Conservation (phyloP, 75 land plant species). For the Pinus albicaulis region DNA sequence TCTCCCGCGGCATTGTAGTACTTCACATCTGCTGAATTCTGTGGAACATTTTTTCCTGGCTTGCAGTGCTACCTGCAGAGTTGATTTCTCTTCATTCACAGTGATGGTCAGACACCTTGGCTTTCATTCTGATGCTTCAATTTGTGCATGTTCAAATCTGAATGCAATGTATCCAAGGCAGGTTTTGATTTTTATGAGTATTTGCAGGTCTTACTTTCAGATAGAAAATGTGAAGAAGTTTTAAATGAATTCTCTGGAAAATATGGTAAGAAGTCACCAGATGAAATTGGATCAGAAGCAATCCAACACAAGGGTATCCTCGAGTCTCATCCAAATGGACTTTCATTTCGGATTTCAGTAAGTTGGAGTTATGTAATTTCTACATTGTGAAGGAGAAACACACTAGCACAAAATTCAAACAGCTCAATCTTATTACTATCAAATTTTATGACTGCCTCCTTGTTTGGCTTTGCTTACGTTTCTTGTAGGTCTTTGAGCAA, state of each 20-base stretch:
- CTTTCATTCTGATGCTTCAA: constrained; percentile 1
- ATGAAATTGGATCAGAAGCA: constrained; percentile 8
- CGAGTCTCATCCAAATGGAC: not conserved
- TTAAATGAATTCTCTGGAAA: not conserved
- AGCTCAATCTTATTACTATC: not conserved
- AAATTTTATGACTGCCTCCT: not conserved
- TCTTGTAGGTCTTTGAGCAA: constrained; percentile 76
- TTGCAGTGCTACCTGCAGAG: constrained; percentile 52
- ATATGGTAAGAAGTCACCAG: not conserved
- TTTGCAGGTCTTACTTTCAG: constrained; percentile 36
- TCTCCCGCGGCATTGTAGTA: constrained; percentile 56
- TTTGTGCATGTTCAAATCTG: not conserved
- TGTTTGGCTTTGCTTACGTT: constrained; percentile 1
- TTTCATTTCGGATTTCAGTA: constrained; percentile 58
- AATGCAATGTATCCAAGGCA: not conserved
- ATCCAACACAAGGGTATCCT: not conserved
- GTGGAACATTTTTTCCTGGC: constrained; percentile 45
- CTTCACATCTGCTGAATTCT: constrained; percentile 56
- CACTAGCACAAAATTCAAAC: not conserved
- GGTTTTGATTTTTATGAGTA: constrained; percentile 6
- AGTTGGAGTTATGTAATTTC: constrained; percentile 2
- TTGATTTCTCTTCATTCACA: constrained; percentile 47
- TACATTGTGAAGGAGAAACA: constrained; percentile 2
- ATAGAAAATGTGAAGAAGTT: constrained; percentile 20
- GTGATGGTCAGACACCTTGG: constrained; percentile 43